Percentiles rank a stretch among this genome's conserved stretches.
Conservation (phyloP, 768 basidiomycete species). For the Phanerochaete carnosa region DNA sequence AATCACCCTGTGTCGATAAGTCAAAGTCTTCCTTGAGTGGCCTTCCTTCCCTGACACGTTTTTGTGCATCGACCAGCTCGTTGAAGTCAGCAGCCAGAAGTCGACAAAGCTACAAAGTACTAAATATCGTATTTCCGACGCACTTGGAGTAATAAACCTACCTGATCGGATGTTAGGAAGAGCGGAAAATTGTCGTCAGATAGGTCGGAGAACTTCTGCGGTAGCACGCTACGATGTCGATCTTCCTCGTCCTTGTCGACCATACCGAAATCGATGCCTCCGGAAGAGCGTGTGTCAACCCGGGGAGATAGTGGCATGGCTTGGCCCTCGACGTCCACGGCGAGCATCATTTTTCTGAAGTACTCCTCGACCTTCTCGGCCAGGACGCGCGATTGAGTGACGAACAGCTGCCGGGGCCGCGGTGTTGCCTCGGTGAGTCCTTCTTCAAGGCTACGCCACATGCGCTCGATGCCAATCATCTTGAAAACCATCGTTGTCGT, state of each 20-base stretch:
- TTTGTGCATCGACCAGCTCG: background rate
- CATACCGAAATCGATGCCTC: conserved; percentile 11
- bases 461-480: conserved; percentile 22
- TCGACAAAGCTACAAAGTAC: background rate
- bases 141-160: background rate
- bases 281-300: no score
- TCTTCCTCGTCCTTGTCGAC: conserved; percentile 40
- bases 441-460: background rate
- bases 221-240: conserved; percentile 37
- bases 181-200: conserved; percentile 59
- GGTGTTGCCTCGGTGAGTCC: background rate
- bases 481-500: conserved; percentile 28
- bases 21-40: background rate
- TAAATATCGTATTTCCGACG: background rate
- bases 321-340: background rate
- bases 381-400: conserved; percentile 25
- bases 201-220: conserved; percentile 47
- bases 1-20: conserved; percentile 17
- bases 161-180: conserved; percentile 45
- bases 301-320: background rate
- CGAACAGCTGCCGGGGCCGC: conserved; percentile 24
- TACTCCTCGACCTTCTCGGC: conserved; percentile 24
- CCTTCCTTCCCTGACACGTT: background rate
- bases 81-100: conserved; percentile 4
- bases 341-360: conserved; percentile 16